Base-by-base conservation (phyloP, 192 early-diverging fungal genomes). In the Dispira parvispora region DNA sequence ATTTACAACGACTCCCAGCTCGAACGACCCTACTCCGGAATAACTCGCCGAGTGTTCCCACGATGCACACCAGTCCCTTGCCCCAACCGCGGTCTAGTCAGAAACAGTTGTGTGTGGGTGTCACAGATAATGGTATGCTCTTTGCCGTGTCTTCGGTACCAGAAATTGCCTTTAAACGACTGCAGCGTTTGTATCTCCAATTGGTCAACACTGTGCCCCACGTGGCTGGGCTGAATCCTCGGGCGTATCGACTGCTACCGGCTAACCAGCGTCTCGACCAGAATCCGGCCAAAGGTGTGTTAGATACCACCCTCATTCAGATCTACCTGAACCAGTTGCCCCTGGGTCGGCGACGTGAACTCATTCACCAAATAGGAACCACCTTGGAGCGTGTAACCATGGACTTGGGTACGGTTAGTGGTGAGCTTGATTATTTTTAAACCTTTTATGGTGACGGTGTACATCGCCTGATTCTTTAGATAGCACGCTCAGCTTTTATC, bases 81-180 rank as follows among this genome's bases (percentile, higher is more conserved):
- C 68, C 42, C 28, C 58, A 13, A 27, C 62, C 26, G 44, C 63
- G 28, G 67, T 70, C 61, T 3, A 23, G 43, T 23, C 46, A 44
- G 62, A 55, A 68, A 28, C 73, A 78, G 26, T 71, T 67, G 45
- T 81, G 77, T 56, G 56, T 86, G n/a, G 79, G 75, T 32, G 75
- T 50, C 26, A 76, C 73, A 11, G 67, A 56, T 3, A 45, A 63
- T 2, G 63, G 67, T n/a, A 55, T 61, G 25, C 53, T 72, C 11
- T 65, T 65, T 26, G 68, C 63, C 1, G 68, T 72, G 52, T 50
- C 68, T 11, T 67, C 93, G 18, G 78, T 96, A 25, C 79, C 90
- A 0, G 96, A 99, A 69, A 94, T 88, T 69, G 80, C 87, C 26
- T 98, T 88, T 70, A 96, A 95, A 73, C 82, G 96, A 21, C 68